These are phyloP conservation scores for Amyloporia xantha DNA, from an alignment of 768 basidiomycete genomes.

Conservation along the genomic window DNA sequence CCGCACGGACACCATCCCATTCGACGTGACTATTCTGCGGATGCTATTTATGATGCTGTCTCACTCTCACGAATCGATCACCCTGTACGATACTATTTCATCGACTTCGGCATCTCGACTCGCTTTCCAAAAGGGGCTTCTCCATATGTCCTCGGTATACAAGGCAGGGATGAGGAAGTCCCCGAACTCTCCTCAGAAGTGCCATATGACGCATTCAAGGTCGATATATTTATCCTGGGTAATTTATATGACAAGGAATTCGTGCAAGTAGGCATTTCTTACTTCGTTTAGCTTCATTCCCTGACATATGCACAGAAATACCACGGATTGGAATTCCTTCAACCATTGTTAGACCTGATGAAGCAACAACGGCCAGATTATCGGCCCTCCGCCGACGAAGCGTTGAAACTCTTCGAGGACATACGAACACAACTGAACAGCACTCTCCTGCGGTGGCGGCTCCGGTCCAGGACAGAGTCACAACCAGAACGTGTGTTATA, in stretches of 20 bases:
- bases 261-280: neutral
- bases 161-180: slow-evolving; percentile 18
- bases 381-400: slow-evolving; percentile 6
- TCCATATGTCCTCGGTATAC: slow-evolving; percentile 8
- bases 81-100: slow-evolving; percentile 13
- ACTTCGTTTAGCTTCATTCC: neutral
- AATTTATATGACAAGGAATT: slow-evolving; percentile 18
- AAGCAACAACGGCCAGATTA: slow-evolving; percentile 2
- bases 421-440: neutral
- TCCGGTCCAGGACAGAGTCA: slow-evolving; percentile 7
- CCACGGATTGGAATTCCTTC: slow-evolving; percentile 6
- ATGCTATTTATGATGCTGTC: neutral
- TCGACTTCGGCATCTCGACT: slow-evolving; percentile 15
- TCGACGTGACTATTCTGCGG: neutral
- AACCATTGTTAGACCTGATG: slow-evolving; percentile 11
- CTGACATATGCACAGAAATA: neutral
- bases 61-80: neutral
- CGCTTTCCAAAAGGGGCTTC: slow-evolving; percentile 12
- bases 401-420: slow-evolving; percentile 3
- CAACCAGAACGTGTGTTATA: slow-evolving; percentile 9
- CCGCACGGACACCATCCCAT: slow-evolving; percentile 20
- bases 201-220: slow-evolving; percentile 21
- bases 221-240: slow-evolving; percentile 22
- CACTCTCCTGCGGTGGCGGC: slow-evolving; percentile 3
- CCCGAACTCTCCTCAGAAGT: slow-evolving; percentile 16